Evolutionary conservation across 83 land plant genomes (phyloP), one percentile per base, ranked within the genome.

Genomic region (Thuja plicata): DNA sequence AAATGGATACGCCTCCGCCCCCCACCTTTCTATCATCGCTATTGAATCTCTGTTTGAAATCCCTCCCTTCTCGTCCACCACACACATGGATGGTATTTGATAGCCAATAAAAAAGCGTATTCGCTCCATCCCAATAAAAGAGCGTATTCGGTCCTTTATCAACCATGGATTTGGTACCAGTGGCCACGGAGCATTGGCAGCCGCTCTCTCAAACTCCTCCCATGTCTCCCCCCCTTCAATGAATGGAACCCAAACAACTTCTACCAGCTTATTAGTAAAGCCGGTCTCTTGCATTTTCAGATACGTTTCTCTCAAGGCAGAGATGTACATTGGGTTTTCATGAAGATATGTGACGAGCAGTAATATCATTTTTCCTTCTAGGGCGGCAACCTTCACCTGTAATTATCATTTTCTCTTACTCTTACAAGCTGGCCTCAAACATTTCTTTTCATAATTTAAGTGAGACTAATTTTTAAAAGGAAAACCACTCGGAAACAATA

Each of bases 211-310:
- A 74, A 27, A n/a, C 16, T 74, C 78, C 54, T 50, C 54, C 54
- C 54, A 11, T 50, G 54, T 10, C 2, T 0, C 1, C 10, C 2
- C 2, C 1, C 0, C 10, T 11, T 0, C 12, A 0, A 0, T 3
- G 0, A 50, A 0, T 3, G 1, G 54, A 15, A 50, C 11, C 15
- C 15, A 13, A 50, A 3, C 15, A 12, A 0, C 11, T 50, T 1
- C 11, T 12, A 0, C 11, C 12, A 15, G 13, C 54, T n/a, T n/a
- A n/a, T n/a, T n/a, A n/a, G n/a, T n/a, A n/a, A n/a, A n/a, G n/a
- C n/a, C n/a, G n/a, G n/a, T 12, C 54, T 50, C 15, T 50, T 50
- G 54, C 15, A 12, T 11, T 15, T 50, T 50, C 54, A 12, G 15
- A 50, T 50, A 50, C 15, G 11, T 50, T 50, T 50, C 54, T 50